Evolutionary conservation across 805 yeast genomes (phyloP), one percentile per base, ranked within the genome.

Genomic region (Metschnikowia aberdeeniae): DNA sequence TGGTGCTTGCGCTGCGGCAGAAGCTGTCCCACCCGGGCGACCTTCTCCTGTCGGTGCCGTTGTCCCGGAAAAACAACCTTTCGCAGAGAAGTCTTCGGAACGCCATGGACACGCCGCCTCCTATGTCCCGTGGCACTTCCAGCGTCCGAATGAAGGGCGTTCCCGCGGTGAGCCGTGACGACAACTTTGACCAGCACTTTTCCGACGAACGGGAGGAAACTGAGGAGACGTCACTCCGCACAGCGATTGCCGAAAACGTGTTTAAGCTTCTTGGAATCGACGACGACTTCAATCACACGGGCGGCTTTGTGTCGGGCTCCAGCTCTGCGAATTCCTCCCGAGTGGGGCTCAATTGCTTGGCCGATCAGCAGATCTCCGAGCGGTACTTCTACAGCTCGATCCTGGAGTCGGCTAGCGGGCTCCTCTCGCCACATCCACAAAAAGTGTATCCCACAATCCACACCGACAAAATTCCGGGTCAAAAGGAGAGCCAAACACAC

Each of bases 1-100:
- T 71, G 14, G 58, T 67, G 4, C 64, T 84, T 30, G 78, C 75
- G 22, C 73, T 86, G 1, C 67, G 82, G 40, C 75, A 60, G 4
- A 68, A 77, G 43, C 65, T 77, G 4, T 68, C 82, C 13, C 88
- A 85, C 56, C 96, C 96, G 0, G 96, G 96, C 26, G 96, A 89
- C 59, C 69, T 89, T 42, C 65, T 89, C 9, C 85, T 96, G 0
- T 86, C 84, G 44, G 96, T 84, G 1, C 93, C 95, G 1, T 61
- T 86, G 6, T 74, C 84, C 1, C 67, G 84, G 43, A 60, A 57
- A 45, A 57, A 68, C 1, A 61, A 60, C 37, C 63, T 58, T 47
- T 51, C 63, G 50, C 55, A 56, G 49, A 50, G 45, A 9, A 40
- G 38, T 19, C 39, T 46, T 11, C 30, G 36, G n/a, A 29, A 28